These are phyloP conservation scores for Scytalidium sp. DNA, from an alignment of 2,329 filamentous ascomycete genomes.

Conservation along the genomic window DNA sequence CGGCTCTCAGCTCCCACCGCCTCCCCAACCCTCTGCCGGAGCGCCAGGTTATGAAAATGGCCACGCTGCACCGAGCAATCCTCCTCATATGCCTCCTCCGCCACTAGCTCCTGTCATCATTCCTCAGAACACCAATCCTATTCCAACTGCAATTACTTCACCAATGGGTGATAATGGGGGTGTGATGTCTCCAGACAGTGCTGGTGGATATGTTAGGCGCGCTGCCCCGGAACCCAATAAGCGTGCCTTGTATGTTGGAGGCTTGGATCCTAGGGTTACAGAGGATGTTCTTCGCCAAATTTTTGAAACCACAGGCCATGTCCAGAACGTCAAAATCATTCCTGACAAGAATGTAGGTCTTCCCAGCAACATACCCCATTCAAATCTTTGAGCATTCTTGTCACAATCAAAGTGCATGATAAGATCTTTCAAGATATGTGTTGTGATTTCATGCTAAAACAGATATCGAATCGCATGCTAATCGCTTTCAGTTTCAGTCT, in stretches of 20 bases:
- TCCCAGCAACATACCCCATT: conserved; percentile 31
- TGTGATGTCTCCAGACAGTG: conserved; percentile 82
- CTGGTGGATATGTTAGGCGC: conserved; percentile 78
- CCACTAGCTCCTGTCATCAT: conserved; percentile 82
- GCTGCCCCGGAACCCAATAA: conserved; percentile 98
- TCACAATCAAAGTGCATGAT: too few species aligned
- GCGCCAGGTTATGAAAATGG: conserved; percentile 75
- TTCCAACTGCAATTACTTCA: conserved; percentile 88
- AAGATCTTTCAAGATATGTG: too few species aligned
- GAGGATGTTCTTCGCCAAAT: conserved; percentile 97
- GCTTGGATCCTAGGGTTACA: conserved; percentile 89
- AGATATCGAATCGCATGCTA: conserved; percentile 18
- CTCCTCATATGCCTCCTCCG: conserved; percentile 82
- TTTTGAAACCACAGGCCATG: conserved; percentile 97
- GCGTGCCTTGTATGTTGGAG: conserved; percentile 92
- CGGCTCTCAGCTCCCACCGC: conserved; percentile 65
- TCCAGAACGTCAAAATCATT: conserved; percentile 99
- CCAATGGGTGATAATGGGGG: conserved; percentile 67
- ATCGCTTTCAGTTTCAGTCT: conserved; percentile 54
- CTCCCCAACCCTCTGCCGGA: conserved; percentile 65
- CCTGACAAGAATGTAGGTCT: conserved; percentile 96
- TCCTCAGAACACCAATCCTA: conserved; percentile 93
- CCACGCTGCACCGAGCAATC: conserved; percentile 68
- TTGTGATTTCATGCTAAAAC: neutral
- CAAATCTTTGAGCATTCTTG: conserved; percentile 17